Evolutionary conservation across 129 eudicot genomes (phyloP).

Genomic region (Arctium minus): DNA sequence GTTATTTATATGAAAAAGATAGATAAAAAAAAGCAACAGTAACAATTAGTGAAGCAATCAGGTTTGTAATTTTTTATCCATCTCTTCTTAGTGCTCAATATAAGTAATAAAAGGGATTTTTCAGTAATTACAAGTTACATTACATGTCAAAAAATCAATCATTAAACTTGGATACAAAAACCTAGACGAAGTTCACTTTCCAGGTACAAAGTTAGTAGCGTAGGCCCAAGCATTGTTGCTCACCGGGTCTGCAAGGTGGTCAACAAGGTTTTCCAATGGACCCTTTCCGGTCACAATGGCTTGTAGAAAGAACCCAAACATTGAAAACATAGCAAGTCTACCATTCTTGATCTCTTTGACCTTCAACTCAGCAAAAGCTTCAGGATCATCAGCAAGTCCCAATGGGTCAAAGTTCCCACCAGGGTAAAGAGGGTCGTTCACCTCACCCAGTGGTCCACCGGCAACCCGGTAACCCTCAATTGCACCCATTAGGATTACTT

Average conservation of each 20-base stretch:
- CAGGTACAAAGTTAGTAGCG: slow-evolving; percentile 15
- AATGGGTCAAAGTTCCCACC: slow-evolving; percentile 23
- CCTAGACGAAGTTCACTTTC: not conserved
- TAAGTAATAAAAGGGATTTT: not conserved
- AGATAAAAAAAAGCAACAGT: not conserved
- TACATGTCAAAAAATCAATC: not conserved
- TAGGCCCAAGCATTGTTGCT: slow-evolving; percentile 21
- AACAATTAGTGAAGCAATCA: not conserved
- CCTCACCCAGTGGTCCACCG: slow-evolving; percentile 14
- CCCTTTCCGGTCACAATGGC: slow-evolving; percentile 20
- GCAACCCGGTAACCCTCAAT: slow-evolving; percentile 9
- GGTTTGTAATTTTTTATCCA: not conserved
- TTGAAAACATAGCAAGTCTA: slow-evolving; percentile 13
- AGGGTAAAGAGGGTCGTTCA: slow-evolving; percentile 8
- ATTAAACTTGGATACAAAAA: not conserved
- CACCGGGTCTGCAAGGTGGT: slow-evolving; percentile 5
- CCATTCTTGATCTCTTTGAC: slow-evolving; percentile 12
- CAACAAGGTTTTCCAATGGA: slow-evolving; percentile 19
- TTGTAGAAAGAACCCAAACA: slow-evolving; percentile 20
- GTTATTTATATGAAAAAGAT: not conserved
- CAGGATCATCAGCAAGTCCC: slow-evolving; percentile 22
- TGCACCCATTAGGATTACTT: slow-evolving; percentile 14
- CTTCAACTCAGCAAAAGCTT: slow-evolving; percentile 15
- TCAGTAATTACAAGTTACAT: not conserved
- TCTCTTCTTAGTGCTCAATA: not conserved